A percentile compares a stretch with the other conserved stretches of the same genome.
phyloP scores from a whole-genome alignment of 2,329 filamentous ascomycete species.

The Beauveria sp. region DNA sequence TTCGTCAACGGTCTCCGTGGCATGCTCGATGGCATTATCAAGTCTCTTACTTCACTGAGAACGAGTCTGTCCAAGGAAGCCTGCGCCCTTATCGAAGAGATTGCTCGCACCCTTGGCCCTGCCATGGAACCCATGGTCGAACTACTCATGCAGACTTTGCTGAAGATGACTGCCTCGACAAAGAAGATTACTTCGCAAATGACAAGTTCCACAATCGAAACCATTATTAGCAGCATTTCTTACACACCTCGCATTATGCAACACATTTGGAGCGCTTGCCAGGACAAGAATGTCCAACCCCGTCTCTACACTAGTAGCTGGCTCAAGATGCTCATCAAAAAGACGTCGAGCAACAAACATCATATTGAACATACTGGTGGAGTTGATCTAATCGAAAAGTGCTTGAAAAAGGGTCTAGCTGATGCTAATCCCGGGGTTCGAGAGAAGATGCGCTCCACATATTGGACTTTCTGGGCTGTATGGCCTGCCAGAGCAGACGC shows the following conservation, averaged over 20 bases:
- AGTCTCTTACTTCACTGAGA: constrained; percentile 72
- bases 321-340: constrained; percentile 74
- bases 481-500: constrained; percentile 73
- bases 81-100: constrained; percentile 75
- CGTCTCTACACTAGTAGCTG: constrained; percentile 72
- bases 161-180: constrained; percentile 82
- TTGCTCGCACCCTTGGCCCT: constrained; percentile 67
- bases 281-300: constrained; percentile 91
- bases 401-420: constrained; percentile 77
- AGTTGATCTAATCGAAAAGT: constrained; percentile 77
- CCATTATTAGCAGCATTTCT: constrained; percentile 68
- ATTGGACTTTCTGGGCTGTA: constrained; percentile 71
- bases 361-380: constrained; percentile 81
- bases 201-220: constrained; percentile 73
- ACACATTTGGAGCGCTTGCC: constrained; percentile 71
- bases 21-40: constrained; percentile 81
- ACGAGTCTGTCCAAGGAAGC: constrained; percentile 87
- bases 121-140: constrained; percentile 84
- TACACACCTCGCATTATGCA: constrained; percentile 78
- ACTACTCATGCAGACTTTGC: constrained; percentile 76
- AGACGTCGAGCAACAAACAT: constrained; percentile 69
- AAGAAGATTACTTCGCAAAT: constrained; percentile 89
- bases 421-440: constrained; percentile 88
- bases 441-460: constrained; percentile 76
- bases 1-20: constrained; percentile 66